Evolutionary conservation across 2,329 filamentous ascomycete species (phyloP).

Genomic region (Ophiognomonia clavigignenti-juglandacearum): DNA sequence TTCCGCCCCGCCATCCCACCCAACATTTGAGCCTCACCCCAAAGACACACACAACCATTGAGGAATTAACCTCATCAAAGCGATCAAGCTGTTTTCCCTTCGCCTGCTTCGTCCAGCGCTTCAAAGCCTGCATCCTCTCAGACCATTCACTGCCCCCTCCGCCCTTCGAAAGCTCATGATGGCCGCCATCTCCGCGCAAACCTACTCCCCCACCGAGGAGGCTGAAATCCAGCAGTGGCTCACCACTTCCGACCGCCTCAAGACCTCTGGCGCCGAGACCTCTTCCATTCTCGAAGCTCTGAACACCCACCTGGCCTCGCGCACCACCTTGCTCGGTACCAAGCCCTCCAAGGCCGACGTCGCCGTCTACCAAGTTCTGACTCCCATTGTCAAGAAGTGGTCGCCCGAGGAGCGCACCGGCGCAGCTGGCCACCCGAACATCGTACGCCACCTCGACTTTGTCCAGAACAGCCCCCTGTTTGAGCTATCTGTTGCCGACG

Average conservation of each 20-base stretch:
- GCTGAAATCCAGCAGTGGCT: constrained; percentile 88
- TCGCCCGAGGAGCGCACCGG: constrained; percentile 81
- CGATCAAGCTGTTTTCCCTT: constrained; percentile 41
- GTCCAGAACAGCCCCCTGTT: constrained; percentile 84
- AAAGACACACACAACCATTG: background rate
- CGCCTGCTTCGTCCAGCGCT: constrained; percentile 30
- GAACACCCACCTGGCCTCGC: constrained; percentile 81
- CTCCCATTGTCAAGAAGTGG: constrained; percentile 75
- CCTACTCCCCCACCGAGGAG: constrained; percentile 75
- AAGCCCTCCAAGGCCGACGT: constrained; percentile 89
- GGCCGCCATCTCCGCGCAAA: constrained; percentile 59
- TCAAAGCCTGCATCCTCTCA: constrained; percentile 30
- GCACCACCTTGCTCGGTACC: constrained; percentile 81
- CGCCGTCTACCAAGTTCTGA: constrained; percentile 74
- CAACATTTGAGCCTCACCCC: background rate
- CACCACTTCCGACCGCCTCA: constrained; percentile 68
- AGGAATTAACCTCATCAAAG: constrained; percentile 13
- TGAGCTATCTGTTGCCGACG: constrained; percentile 62
- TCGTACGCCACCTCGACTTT: constrained; percentile 89
- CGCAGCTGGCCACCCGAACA: constrained; percentile 81
- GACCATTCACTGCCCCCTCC: constrained; percentile 29
- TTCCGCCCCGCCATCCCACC: background rate
- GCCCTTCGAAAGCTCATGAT: constrained; percentile 50
- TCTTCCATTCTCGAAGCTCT: constrained; percentile 69
- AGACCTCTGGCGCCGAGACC: constrained; percentile 35